A percentile compares a stretch with the other conserved stretches of the same genome.
These are phyloP conservation scores for Blastomyces emzantsi DNA, from an alignment of 2,329 filamentous ascomycete genomes.

Conservation along the genomic window DNA sequence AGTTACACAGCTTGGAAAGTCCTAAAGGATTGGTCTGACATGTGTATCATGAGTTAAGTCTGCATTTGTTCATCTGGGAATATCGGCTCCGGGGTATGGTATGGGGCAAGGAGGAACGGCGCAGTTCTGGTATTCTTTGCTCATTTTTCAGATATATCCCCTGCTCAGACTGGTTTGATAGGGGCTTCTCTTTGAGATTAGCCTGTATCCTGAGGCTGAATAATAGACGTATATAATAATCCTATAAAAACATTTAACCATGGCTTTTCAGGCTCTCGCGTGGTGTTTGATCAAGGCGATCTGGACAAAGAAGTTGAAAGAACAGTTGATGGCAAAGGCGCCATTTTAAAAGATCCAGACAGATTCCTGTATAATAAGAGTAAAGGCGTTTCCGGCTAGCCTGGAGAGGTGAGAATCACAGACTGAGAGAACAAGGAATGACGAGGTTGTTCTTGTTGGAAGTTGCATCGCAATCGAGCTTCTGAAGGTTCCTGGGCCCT, in stretches of 20 bases:
- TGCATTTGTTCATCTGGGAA: not conserved
- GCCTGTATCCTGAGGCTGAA: not conserved
- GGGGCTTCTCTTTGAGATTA: not conserved
- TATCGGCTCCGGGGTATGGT: not conserved
- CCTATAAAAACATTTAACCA: not conserved
- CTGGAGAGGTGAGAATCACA: not conserved
- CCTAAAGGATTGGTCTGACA: not conserved
- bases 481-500: not conserved
- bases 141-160: not conserved
- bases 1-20: not conserved
- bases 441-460: not conserved
- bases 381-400: not conserved
- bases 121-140: not conserved
- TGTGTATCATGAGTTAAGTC: not conserved
- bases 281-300: not conserved
- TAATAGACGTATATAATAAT: not conserved
- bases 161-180: constrained; percentile 1
- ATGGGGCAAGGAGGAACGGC: not conserved
- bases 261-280: not conserved
- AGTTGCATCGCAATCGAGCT: not conserved
- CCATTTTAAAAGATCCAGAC: not conserved
- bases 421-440: not conserved
- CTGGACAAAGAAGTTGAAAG: not conserved
- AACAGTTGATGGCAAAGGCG: not conserved
- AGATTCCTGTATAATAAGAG: not conserved